A percentile compares a stretch with the other conserved stretches of the same genome.
phyloP scores from a whole-genome alignment of 306 rosid genomes.

The Ormosia emarginata region DNA sequence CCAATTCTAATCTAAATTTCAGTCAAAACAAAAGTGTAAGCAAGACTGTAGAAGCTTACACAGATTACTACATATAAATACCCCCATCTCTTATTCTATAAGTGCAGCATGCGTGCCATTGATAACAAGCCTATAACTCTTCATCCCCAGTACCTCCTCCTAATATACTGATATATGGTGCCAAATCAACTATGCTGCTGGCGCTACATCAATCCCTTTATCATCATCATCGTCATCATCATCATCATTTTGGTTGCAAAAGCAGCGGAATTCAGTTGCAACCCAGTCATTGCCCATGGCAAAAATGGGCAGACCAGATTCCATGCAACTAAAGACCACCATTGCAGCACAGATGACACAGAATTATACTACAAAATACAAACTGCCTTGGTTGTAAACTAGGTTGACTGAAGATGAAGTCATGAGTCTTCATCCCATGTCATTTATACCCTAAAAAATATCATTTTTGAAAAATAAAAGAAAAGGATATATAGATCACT shows the following conservation, averaged over 20 bases:
- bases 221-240: conserved; percentile 42
- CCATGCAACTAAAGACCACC: conserved; percentile 24
- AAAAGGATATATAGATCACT: not conserved
- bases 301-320: conserved; percentile 8
- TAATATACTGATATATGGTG: not conserved
- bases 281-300: not conserved
- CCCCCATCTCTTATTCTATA: not conserved
- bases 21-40: not conserved
- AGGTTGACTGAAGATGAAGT: conserved; percentile 28
- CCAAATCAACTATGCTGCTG: conserved; percentile 43
- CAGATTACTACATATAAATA: not conserved
- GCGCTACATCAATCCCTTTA: conserved; percentile 33
- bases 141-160: not conserved
- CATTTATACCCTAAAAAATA: conserved; percentile 14
- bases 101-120: not conserved
- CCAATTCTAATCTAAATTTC: not conserved
- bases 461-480: not conserved
- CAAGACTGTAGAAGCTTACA: not conserved
- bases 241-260: not conserved
- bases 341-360: conserved; percentile 9
- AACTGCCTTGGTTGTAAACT: not conserved
- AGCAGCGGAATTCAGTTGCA: not conserved
- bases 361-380: not conserved
- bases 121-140: not conserved
- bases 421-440: conserved; percentile 10